These are phyloP conservation scores for Jamesozyma gamospora DNA, from an alignment of 805 yeast genomes.

Conservation along the genomic window DNA sequence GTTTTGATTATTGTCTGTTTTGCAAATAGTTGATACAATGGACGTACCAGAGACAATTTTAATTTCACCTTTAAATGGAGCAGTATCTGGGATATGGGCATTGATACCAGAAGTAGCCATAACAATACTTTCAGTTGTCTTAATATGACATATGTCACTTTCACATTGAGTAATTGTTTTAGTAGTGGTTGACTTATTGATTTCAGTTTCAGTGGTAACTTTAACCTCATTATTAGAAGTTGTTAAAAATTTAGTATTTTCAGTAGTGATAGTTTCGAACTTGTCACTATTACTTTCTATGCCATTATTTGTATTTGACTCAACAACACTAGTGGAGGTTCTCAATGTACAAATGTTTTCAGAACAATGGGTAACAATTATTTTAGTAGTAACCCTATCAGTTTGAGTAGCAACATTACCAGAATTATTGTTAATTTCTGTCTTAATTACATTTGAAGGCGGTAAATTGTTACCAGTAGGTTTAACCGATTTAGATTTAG, in stretches of 20 bases:
- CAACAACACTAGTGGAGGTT: slow-evolving; percentile 2
- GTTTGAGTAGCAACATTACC: neutral
- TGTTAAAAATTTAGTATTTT: neutral
- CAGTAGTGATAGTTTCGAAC: neutral
- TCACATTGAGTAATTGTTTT: neutral
- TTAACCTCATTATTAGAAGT: neutral
- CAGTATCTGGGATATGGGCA: neutral
- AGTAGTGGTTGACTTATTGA: slow-evolving; percentile 2
- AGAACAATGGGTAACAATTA: neutral
- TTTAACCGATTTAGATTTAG: too few relatives aligned
- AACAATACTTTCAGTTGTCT: neutral
- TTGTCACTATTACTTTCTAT: too few relatives aligned
- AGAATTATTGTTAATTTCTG: neutral
- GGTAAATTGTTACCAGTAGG: too few relatives aligned
- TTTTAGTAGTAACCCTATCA: neutral
- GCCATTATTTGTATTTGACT: neutral
- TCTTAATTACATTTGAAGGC: neutral
- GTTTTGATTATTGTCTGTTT: neutral
- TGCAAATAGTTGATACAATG: neutral
- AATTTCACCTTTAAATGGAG: neutral
- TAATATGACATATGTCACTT: neutral
- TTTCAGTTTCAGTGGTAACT: neutral
- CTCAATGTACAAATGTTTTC: neutral
- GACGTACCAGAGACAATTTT: neutral
- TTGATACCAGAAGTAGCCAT: neutral